Percentiles rank a stretch among this genome's conserved stretches.
These are phyloP conservation scores for Aspergillus vadensis DNA, from an alignment of 2,329 filamentous ascomycete species.

Conservation along the genomic window DNA sequence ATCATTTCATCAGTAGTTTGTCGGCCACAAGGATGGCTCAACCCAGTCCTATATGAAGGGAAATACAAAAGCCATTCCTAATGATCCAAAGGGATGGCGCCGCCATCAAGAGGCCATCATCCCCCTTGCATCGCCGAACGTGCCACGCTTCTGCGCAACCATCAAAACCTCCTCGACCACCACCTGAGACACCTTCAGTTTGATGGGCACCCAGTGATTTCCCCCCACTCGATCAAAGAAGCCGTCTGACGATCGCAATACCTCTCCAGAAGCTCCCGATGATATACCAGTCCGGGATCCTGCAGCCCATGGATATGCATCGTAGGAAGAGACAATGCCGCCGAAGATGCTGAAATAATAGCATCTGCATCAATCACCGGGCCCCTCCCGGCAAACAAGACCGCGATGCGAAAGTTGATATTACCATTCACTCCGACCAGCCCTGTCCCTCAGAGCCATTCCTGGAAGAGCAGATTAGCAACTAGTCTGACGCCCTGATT, in stretches of 20 bases:
- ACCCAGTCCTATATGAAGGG: no score
- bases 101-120: no score
- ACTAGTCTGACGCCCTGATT: conserved; percentile 54
- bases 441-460: conserved; percentile 53
- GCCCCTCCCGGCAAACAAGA: conserved; percentile 63
- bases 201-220: conserved; percentile 69
- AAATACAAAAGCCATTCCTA: no score
- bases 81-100: no score
- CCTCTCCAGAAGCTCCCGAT: conserved; percentile 1
- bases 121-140: no score
- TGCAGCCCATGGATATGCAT: conserved; percentile 68
- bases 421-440: no score
- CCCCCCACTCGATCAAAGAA: conserved; percentile 70
- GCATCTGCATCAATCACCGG: conserved; percentile 50
- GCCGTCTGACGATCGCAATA: conserved; percentile 61
- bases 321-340: conserved; percentile 38
- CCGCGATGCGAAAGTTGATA: conserved; percentile 57
- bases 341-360: no score
- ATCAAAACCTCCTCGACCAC: neutral
- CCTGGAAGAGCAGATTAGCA: conserved; percentile 60
- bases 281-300: conserved; percentile 45
- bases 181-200: conserved; percentile 60
- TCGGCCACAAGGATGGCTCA: no score
- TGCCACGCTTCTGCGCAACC: neutral
- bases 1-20: no score